Base-by-base conservation (phyloP, 2,329 filamentous ascomycete genomes). In the Pseudocercospora crystallina region DNA sequence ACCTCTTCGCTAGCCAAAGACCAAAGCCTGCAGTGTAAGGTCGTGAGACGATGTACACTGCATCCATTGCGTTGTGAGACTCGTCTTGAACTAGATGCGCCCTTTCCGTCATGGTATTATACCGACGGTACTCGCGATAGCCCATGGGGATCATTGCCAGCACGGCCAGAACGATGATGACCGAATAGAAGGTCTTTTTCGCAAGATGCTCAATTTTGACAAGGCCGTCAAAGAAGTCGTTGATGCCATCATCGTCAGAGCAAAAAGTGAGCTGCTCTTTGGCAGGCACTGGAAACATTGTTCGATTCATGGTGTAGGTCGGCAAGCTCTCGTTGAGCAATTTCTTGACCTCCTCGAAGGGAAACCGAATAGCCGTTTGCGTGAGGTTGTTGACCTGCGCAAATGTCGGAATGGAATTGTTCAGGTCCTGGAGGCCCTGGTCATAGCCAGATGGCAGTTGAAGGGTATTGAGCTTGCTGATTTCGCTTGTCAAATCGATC, bases 221-320 rank as follows among this genome's bases (percentile, higher is more conserved):
- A 1, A 97, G 76, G 10, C 77, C 77, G 49, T 85, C 75, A 70
- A 99, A 99, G 76, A 97, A 97, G 57, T 84, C 78, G 65, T 85
- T 83, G 70, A 99, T 87, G 30, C 81, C 83, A 58, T 89, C 80
- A 71, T 94, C 90, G 66, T 90, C 83, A 36, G 89, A 89, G 75
- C 94, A 99, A 74, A 99, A 97, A 1, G 80, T 85, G 46, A 99
- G 77, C 33, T 83, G 75, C 69, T 95, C 80, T 74, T 95, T 96
- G 61, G 85, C 75, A 1, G 94, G 90, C 2, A 96, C 80, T 0
- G 91, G 90, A 61, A 99, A 92, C 8, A 86, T 71, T 10, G 82
- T 81, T 12, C 84, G 79, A 66, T 96, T 83, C 67, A 97, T 95
- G 30, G 77, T 79, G 76, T 90, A 97, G 55, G 76, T 80, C 43